These are phyloP conservation scores for Backusella morwellensis DNA, from an alignment of 192 early-diverging fungal genomes.

Conservation along the genomic window DNA sequence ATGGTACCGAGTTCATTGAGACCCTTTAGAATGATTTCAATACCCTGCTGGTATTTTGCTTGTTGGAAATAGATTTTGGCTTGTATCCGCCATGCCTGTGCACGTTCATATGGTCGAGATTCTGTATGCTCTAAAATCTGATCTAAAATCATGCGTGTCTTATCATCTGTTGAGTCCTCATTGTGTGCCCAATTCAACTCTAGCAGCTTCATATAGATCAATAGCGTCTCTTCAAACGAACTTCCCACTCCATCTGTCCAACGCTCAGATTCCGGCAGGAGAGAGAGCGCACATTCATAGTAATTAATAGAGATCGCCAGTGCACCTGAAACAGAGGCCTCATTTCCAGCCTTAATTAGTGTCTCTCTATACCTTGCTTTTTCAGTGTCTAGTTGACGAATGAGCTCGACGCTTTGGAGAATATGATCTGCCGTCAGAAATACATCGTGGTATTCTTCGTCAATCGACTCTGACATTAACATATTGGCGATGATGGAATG, in stretches of 20 bases:
- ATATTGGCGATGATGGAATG: conserved; percentile 17
- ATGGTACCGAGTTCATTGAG: conserved; percentile 3
- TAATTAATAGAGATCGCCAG: conserved; percentile 10
- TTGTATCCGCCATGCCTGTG: conserved; percentile 24
- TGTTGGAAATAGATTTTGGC: conserved; percentile 19
- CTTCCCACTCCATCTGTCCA: conserved; percentile 20
- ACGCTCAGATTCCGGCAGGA: background rate
- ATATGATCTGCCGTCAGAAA: conserved; percentile 30
- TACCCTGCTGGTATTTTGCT: conserved; percentile 14
- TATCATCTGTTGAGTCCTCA: background rate
- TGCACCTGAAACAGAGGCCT: conserved; percentile 17
- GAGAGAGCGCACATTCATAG: conserved; percentile 1
- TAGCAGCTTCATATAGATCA: conserved; percentile 14
- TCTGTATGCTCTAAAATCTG: conserved; percentile 10
- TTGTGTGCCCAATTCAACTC: conserved; percentile 10
- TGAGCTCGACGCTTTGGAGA: background rate
- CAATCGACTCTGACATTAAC: background rate
- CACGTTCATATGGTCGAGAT: conserved; percentile 8
- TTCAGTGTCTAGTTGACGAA: background rate
- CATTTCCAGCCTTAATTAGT: conserved; percentile 13
- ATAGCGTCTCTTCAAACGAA: conserved; percentile 19
- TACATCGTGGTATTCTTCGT: conserved; percentile 2
- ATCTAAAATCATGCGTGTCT: background rate
- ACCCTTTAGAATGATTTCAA: conserved; percentile 10
- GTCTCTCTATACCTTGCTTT: conserved; percentile 13